Base-by-base conservation (phyloP, 352 stramenopile species). In the Pythium dissotocum region DNA sequence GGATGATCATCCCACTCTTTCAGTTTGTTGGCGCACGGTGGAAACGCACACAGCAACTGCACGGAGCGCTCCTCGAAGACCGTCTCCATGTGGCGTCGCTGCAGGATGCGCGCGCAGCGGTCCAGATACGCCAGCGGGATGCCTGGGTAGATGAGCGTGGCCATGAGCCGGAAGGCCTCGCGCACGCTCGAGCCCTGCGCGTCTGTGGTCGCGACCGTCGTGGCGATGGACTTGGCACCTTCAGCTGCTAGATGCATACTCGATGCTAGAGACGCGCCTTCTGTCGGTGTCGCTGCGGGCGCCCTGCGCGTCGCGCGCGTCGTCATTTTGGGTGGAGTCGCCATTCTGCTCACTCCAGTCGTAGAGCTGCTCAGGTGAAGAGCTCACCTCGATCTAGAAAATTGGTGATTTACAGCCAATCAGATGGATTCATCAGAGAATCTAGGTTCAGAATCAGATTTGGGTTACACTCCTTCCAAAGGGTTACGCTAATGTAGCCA, bases 121-220 rank as follows among this genome's bases (percentile, higher is more conserved):
- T 94, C 82, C 58, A 95, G 65, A 69, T 88, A 95, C 35, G 67
- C 77, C 56, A 88, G 21, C 14, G 88, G 82, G 28, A 95, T 85
- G 30, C 53, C 58, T 1, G 85, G 83, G 51, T 74, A 83, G 38
- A 95, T 76, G 7, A 95, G 75, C 73, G 86, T 88, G 42, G 85
- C 80, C 85, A 93, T 93, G 59, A 95, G 78, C 58, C 77, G 68
- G 76, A 93, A 95, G 13, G 83, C 79, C 66, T 95, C 88, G 44
- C 87, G 82, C 40, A 91, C 81, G 67, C 56, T 92, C 28, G 86
- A 92, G 63, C 83, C 75, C 40, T 72, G 62, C 59, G 71, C 63
- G 6, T 72, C 49, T 18, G 59, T 26, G 42, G 42, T 6, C 42
- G 16, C 42, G 42, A 49, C 30, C 13, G 42, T 78, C 9, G 67